Base-by-base conservation (phyloP, 352 stramenopile species). In the Phytopythium kandeliae region DNA sequence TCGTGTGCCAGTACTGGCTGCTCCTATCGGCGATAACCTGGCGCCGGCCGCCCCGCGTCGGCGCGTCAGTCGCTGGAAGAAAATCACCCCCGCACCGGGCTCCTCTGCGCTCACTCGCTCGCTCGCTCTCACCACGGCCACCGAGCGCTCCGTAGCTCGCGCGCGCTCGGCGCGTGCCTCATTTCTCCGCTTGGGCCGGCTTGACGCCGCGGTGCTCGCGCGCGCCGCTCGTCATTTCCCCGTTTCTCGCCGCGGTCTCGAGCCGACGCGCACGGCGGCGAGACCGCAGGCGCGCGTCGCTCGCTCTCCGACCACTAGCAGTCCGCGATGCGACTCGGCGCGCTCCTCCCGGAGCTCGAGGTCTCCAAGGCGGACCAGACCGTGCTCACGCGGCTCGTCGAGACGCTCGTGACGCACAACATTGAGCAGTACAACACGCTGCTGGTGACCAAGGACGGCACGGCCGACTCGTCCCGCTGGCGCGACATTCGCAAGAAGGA, bases 361-460 rank as follows among this genome's bases (percentile, higher is more conserved):
- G 65, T 75, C 31, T 51, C 66, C 24, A 60, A 54, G 24, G 49
- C 70, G 30, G 66, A 75, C 54, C 60, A 44, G 48, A 51, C 41
- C 54, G 67, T 71, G 63, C 44, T 75, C 30, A 57, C 60, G 57
- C 40, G 51, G 22, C 66, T 75, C 6, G 59, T 54, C 19, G 66
- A 69, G 17, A 69, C 67, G 2, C 68, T 83, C 16, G 52, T 74
- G 28, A 57, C 36, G 36, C 66, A 86, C 51, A 77, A 78, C 49
- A 68, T 86, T 12, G 45, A 57, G 12, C 69, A 86, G 47, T 83
- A 81, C 55, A 72, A 81, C 57, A 66, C 63, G 21, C 67, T 79
- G 22, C 58, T 81, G 22, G 42, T 69, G 45, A 65, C 67, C 2
- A 70, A 80, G 51, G 54, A 76, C 38, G 71, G 71, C 10, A 46